A percentile compares a stretch with the other conserved stretches of the same genome.
Evolutionary conservation across 1,284 basidiomycete species (phyloP).

Genomic region (Pseudozyma hubeiensis): DNA sequence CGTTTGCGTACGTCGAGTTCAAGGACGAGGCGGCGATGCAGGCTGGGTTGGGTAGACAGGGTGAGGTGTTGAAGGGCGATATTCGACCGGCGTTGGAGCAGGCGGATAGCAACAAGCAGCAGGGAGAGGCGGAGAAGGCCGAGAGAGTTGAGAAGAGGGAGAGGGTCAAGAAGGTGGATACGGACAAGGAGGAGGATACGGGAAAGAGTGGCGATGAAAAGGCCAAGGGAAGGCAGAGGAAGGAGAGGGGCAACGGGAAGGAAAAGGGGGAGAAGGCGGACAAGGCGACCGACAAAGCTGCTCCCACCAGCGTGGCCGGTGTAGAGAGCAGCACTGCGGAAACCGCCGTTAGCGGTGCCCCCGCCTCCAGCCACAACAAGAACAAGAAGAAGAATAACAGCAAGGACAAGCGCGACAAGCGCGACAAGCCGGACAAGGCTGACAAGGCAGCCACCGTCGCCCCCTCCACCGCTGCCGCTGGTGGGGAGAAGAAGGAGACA

Average conservation of each 20-base stretch:
- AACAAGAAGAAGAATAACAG: slow-evolving; percentile 36
- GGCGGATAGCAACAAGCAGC: slow-evolving; percentile 43
- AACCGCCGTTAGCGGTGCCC: background rate
- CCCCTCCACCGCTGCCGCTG: background rate
- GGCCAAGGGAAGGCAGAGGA: slow-evolving; percentile 1
- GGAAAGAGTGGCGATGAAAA: slow-evolving; percentile 33
- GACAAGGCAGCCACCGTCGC: background rate
- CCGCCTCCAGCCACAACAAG: slow-evolving; percentile 23
- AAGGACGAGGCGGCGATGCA: slow-evolving; percentile 43
- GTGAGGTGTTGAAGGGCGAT: slow-evolving; percentile 37
- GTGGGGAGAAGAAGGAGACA: slow-evolving; percentile 11
- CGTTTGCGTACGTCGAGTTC: slow-evolving; percentile 56
- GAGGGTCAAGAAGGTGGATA: background rate
- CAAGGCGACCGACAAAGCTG: background rate
- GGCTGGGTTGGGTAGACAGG: slow-evolving; percentile 39
- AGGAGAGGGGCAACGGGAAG: slow-evolving; percentile 6
- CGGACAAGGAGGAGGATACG: slow-evolving; percentile 6
- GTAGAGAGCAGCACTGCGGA: background rate
- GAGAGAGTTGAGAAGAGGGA: slow-evolving; percentile 9
- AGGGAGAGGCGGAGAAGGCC: background rate
- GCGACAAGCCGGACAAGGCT: slow-evolving; percentile 2
- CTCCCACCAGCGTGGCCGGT: too few species aligned
- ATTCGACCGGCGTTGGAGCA: slow-evolving; percentile 37
- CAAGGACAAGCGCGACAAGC: slow-evolving; percentile 4
- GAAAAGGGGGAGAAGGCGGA: slow-evolving; percentile 15